Percentiles rank a stretch among this genome's conserved stretches.
Evolutionary conservation across 345 rosid species (phyloP).

Genomic region (Gossypium ekmanianum): DNA sequence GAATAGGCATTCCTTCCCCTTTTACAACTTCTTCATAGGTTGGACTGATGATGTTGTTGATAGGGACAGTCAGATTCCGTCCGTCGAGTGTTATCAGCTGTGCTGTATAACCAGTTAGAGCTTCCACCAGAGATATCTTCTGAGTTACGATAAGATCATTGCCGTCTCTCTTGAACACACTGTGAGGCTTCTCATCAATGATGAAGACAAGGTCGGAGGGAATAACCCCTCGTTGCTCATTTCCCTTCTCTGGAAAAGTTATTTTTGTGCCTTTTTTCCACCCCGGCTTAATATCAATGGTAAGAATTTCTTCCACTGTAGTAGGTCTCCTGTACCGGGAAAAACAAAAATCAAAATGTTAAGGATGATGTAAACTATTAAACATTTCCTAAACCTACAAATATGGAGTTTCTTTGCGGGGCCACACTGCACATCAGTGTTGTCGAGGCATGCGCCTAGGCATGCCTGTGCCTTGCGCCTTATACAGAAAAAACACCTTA

Average conservation of each 20-base stretch:
- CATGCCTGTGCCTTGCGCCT: too few species aligned
- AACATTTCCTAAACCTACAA: neutral
- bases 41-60: constrained; percentile 57
- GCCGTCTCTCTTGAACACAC: constrained; percentile 77
- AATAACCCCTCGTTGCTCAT: constrained; percentile 58
- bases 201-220: constrained; percentile 75
- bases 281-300: constrained; percentile 79
- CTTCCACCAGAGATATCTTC: constrained; percentile 72
- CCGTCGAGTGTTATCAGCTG: constrained; percentile 73
- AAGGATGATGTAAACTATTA: neutral
- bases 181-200: constrained; percentile 83
- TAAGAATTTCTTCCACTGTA: constrained; percentile 64
- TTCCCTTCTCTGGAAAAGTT: constrained; percentile 76
- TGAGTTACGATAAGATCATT: constrained; percentile 65
- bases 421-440: too few species aligned
- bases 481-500: too few species aligned
- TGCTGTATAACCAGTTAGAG: constrained; percentile 66
- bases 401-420: neutral
- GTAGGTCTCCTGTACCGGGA: constrained; percentile 49
- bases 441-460: too few species aligned
- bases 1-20: constrained; percentile 92
- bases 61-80: constrained; percentile 46
- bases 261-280: constrained; percentile 92
- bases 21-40: constrained; percentile 73
- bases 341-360: neutral